phyloP scores from a whole-genome alignment of 495 filamentous ascomycete genomes.

The Penicillium paxilli region DNA sequence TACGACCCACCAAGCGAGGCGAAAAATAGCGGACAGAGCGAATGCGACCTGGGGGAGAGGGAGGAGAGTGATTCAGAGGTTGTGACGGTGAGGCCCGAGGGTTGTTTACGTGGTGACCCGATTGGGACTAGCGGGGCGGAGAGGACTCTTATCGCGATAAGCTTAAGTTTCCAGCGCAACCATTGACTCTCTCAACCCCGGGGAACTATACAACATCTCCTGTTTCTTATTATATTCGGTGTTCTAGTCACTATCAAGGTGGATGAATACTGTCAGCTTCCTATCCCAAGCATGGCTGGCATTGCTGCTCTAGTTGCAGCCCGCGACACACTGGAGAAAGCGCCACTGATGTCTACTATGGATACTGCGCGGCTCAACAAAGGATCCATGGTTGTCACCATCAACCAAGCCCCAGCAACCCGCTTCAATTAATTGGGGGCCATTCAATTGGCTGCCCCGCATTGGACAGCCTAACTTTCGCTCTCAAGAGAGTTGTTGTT shows the following conservation, averaged over 20 bases:
- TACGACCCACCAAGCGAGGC: conserved; percentile 2
- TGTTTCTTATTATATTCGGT: not conserved
- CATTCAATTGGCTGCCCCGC: not conserved
- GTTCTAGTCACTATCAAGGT: too few species aligned
- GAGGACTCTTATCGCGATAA: conserved; percentile 43
- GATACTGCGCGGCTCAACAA: not conserved
- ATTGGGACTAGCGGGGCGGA: conserved; percentile 37
- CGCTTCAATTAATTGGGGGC: not conserved
- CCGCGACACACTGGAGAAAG: too few species aligned
- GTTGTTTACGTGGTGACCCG: conserved; percentile 44
- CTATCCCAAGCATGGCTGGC: too few species aligned
- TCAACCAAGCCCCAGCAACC: not conserved
- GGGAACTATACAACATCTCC: not conserved
- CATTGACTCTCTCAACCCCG: not conserved
- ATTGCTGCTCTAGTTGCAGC: too few species aligned
- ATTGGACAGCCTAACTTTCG: not conserved
- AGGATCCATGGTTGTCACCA: not conserved
- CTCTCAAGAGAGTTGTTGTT: not conserved
- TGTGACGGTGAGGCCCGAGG: conserved; percentile 44
- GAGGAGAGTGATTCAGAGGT: conserved; percentile 17
- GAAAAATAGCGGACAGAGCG: not conserved
- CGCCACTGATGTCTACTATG: too few species aligned
- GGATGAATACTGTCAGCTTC: too few species aligned
- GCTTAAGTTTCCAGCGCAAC: conserved; percentile 34
- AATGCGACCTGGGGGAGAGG: conserved; percentile 3